These are phyloP conservation scores for Castanospermum australe DNA, from an alignment of 306 rosid species.

Conservation along the genomic window DNA sequence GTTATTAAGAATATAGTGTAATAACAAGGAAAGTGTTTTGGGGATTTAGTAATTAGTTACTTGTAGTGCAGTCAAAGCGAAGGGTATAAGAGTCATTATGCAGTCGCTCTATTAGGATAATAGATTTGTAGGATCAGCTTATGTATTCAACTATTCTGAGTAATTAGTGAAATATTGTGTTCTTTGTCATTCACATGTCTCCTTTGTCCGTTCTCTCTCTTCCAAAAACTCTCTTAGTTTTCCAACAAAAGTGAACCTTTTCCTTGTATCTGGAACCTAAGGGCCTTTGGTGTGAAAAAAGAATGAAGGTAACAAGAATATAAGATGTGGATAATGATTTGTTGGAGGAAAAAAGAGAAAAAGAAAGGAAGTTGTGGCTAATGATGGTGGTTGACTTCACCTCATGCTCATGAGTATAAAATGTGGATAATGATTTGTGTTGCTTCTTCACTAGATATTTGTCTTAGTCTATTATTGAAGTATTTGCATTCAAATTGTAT, in stretches of 20 bases:
- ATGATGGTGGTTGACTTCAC: neutral
- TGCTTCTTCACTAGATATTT: neutral
- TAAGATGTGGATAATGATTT: neutral
- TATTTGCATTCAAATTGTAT: neutral
- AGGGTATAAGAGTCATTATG: neutral
- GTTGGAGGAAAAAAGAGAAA: too few relatives aligned
- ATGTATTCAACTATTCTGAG: neutral
- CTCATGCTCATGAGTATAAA: neutral
- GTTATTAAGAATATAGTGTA: too few relatives aligned
- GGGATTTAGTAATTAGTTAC: neutral
- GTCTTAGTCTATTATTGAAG: neutral
- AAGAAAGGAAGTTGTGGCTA: neutral
- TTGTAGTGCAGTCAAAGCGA: neutral
- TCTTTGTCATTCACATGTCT: too few relatives aligned
- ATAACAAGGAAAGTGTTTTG: too few relatives aligned
- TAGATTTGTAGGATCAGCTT: neutral
- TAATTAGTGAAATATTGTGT: neutral
- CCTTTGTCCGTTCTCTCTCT: too few relatives aligned
- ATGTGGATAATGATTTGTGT: too few relatives aligned
- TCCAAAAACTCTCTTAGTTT: neutral
- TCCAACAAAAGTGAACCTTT: neutral
- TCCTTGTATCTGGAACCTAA: neutral
- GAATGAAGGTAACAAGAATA: neutral
- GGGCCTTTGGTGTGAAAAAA: neutral
- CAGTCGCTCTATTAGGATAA: neutral